phyloP scores from a whole-genome alignment of 192 early-diverging fungal genomes.

The Lobosporangium transversale region DNA sequence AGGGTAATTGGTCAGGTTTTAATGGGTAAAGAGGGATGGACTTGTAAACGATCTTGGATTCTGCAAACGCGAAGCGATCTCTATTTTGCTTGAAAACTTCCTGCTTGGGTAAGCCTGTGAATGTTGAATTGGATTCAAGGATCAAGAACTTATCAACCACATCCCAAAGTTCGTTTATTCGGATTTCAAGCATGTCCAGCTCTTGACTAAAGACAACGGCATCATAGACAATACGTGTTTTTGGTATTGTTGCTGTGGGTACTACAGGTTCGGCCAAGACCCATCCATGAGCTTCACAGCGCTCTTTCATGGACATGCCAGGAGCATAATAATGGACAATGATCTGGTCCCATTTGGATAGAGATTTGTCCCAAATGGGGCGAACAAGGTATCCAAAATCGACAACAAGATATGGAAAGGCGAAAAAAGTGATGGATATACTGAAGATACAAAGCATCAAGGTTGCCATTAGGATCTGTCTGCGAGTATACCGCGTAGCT shows the following conservation, averaged over 20 bases:
- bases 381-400: slow-evolving; percentile 56
- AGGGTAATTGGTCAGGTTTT: slow-evolving; percentile 50
- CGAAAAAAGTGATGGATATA: not conserved
- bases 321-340: slow-evolving; percentile 61
- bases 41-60: slow-evolving; percentile 62
- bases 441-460: not conserved
- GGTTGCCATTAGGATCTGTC: not conserved
- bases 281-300: slow-evolving; percentile 67
- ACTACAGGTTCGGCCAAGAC: not conserved
- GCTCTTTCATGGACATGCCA: slow-evolving; percentile 37
- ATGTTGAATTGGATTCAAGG: slow-evolving; percentile 64
- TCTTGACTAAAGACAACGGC: slow-evolving; percentile 72
- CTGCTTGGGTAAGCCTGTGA: slow-evolving; percentile 62
- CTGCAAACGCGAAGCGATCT: slow-evolving; percentile 64
- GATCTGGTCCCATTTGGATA: slow-evolving; percentile 22
- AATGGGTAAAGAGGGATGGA: slow-evolving; percentile 31
- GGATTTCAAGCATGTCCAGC: slow-evolving; percentile 67
- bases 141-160: slow-evolving; percentile 71
- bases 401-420: slow-evolving; percentile 28
- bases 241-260: not conserved
- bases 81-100: slow-evolving; percentile 56
- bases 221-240: slow-evolving; percentile 58
- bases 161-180: slow-evolving; percentile 59
- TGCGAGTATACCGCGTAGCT: slow-evolving; percentile 3
- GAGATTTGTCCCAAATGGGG: slow-evolving; percentile 58